phyloP scores from a whole-genome alignment of 495 filamentous ascomycete genomes.

The Penicillium diatomitis region DNA sequence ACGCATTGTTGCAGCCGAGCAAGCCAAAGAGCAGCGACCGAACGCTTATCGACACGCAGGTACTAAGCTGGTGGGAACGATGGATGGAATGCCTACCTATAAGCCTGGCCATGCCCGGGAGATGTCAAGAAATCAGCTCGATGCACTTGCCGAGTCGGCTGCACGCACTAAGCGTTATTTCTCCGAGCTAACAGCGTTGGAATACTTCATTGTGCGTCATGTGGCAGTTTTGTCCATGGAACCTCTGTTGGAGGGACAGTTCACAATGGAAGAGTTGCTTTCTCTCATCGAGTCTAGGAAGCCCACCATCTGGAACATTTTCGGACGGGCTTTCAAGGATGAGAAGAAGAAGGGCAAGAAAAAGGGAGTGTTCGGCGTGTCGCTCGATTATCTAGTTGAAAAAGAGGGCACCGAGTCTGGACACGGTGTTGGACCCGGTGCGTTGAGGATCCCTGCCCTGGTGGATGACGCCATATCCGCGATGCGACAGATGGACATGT shows the following conservation, averaged over 20 bases:
- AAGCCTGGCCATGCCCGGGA: conserved; percentile 71
- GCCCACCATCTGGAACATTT: conserved; percentile 93
- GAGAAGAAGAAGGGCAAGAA: conserved; percentile 71
- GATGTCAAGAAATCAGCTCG: conserved; percentile 56
- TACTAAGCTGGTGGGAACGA: conserved; percentile 55
- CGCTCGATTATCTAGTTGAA: conserved; percentile 74
- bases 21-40: conserved; percentile 83
- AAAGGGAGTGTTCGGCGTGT: conserved; percentile 88
- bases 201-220: conserved; percentile 95
- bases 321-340: conserved; percentile 91
- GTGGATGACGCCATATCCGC: conserved; percentile 87
- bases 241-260: conserved; percentile 79
- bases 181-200: conserved; percentile 87
- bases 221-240: conserved; percentile 95
- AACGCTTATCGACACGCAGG: conserved; percentile 73
- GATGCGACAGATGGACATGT: conserved; percentile 98
- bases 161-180: conserved; percentile 71
- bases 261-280: conserved; percentile 90
- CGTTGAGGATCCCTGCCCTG: conserved; percentile 76
- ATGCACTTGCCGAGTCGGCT: conserved; percentile 20
- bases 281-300: conserved; percentile 90
- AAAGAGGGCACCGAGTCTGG: conserved; percentile 92
- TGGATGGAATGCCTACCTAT: conserved; percentile 58
- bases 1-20: conserved; percentile 90
- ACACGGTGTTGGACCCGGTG: conserved; percentile 87